phyloP scores from a whole-genome alignment of 2,329 filamentous ascomycete genomes.

The Paraconiothyrium sp. region DNA sequence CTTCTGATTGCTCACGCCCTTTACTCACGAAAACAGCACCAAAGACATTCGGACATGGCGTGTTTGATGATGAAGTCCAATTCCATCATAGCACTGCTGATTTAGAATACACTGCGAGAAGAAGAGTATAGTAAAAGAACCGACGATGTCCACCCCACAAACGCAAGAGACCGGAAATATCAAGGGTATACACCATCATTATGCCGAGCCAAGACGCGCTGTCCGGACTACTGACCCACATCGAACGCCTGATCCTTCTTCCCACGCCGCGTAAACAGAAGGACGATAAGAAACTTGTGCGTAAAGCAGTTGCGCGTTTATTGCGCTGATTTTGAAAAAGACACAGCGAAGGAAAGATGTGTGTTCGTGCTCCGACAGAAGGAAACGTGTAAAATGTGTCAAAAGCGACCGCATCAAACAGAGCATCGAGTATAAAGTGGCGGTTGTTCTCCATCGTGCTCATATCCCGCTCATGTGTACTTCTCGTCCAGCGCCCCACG shows the following conservation, averaged over 20 bases:
- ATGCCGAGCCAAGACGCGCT: conserved; percentile 4
- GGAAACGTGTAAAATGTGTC: background rate
- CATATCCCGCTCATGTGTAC: conserved; percentile 48
- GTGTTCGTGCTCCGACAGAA: background rate
- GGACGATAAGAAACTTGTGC: background rate
- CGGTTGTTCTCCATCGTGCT: conserved; percentile 9
- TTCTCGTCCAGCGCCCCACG: conserved; percentile 37
- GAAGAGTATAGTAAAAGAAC: background rate
- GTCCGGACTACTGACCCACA: background rate
- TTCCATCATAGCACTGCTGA: background rate
- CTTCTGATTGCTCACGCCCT: no score
- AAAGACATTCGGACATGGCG: no score
- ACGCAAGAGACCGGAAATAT: background rate
- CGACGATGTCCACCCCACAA: background rate
- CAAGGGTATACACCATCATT: conserved; percentile 11
- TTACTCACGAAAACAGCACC: no score
- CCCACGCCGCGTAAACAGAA: background rate
- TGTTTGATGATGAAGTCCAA: background rate
- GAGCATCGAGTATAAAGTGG: background rate
- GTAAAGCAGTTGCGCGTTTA: background rate
- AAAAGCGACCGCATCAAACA: no score
- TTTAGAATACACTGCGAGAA: conserved; percentile 9
- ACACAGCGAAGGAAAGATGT: background rate
- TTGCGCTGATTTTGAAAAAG: background rate
- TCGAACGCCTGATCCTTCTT: conserved; percentile 7